phyloP scores from a whole-genome alignment of 108 stramenopile genomes.

The Schizochytrium sp. region DNA sequence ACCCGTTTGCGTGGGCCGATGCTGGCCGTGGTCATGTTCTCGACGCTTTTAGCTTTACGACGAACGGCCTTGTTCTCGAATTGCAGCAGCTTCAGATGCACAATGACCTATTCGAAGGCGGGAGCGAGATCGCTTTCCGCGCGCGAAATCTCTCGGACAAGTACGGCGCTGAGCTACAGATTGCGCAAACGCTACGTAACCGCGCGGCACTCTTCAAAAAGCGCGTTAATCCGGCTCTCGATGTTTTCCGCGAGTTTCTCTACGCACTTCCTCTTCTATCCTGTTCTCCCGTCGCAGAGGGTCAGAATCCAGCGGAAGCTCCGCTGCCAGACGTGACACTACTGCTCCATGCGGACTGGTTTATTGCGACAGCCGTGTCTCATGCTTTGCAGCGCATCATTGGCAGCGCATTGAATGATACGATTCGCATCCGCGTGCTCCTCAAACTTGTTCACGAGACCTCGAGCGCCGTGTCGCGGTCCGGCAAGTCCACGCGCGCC shows the following conservation, averaged over 20 bases:
- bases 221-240: neutral
- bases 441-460: neutral
- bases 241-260: neutral
- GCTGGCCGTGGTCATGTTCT: neutral
- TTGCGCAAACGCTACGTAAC: neutral
- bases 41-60: neutral
- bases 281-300: neutral
- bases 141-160: neutral
- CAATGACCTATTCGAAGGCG: neutral
- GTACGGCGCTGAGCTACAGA: neutral
- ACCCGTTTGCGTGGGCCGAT: slow-evolving; percentile 3
- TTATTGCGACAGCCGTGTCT: neutral
- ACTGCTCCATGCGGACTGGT: neutral
- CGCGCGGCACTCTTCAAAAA: neutral
- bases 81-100: neutral
- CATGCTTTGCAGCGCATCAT: slow-evolving; percentile 11
- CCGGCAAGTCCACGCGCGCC: neutral
- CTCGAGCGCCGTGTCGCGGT: neutral
- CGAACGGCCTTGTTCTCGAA: neutral
- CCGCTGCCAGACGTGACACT: neutral
- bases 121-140: neutral
- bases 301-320: neutral
- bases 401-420: neutral
- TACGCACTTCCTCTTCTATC: neutral
- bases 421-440: neutral